Percentiles rank a stretch among this genome's conserved stretches.
Evolutionary conservation across 2,329 filamentous ascomycete species (phyloP).

Genomic region (Gnomoniopsis smithogilvyi): DNA sequence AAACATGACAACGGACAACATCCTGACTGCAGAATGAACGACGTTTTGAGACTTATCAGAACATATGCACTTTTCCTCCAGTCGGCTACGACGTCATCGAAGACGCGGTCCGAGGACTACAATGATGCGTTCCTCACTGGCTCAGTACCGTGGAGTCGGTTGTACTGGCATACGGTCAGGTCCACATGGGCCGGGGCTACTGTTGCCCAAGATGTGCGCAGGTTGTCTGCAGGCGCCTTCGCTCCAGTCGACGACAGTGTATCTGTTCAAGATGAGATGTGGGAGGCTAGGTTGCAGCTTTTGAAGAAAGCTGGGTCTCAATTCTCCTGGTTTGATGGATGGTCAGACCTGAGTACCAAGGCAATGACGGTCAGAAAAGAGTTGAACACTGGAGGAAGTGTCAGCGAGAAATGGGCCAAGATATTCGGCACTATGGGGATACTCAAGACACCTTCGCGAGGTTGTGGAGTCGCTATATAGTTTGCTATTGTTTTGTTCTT

Average conservation of each 20-base stretch:
- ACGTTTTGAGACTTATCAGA: constrained; percentile 29
- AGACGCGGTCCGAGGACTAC: constrained; percentile 20
- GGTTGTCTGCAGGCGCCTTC: constrained; percentile 10
- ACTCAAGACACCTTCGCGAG: neutral
- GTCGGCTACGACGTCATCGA: constrained; percentile 20
- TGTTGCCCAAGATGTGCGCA: constrained; percentile 1
- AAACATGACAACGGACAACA: constrained; percentile 26
- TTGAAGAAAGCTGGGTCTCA: neutral
- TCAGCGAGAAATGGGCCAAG: constrained; percentile 23
- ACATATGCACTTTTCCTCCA: constrained; percentile 29
- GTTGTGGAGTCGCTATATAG: neutral
- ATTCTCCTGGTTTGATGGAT: neutral
- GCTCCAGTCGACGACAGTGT: neutral
- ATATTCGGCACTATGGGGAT: constrained; percentile 18
- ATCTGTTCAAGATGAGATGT: neutral
- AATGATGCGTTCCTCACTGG: constrained; percentile 25
- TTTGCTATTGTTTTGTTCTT: too few species aligned
- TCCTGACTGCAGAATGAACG: constrained; percentile 30
- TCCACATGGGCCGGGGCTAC: neutral
- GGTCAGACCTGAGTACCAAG: neutral
- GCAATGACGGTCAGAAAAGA: constrained; percentile 14
- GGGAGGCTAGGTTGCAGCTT: neutral
- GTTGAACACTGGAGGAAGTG: constrained; percentile 20
- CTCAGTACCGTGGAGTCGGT: constrained; percentile 21
- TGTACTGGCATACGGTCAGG: constrained; percentile 25